Base-by-base conservation (phyloP, 768 basidiomycete species). In the Boletellus sp. region DNA sequence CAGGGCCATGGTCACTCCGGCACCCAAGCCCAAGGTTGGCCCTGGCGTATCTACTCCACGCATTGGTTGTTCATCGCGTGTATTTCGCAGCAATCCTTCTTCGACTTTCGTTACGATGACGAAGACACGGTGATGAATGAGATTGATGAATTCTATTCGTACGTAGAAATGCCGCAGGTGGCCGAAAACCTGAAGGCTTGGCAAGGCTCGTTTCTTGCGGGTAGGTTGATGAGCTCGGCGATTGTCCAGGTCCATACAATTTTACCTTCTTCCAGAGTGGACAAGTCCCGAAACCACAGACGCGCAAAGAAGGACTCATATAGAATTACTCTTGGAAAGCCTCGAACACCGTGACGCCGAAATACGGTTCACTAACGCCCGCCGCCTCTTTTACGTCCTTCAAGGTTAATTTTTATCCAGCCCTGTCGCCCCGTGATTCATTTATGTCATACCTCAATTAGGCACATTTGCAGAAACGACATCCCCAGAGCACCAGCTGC, bases 141-240 rank as follows among this genome's bases (percentile, higher is more conserved):
- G 67, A 85, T 99, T 34, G 90, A 97, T 51, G 96, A 99, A 70
- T 97, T 98, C 72, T 98, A 95, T 69, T 91, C 92, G 19, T 99
- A 96, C 70, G 84, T 92, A 53, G 95, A 97, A 74, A 90, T 93
- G 81, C 81, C 88, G 0, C 90, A 94, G 65, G 85, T 93, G 19
- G 83, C 81, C 3, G 89, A 91, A 74, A 91, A 92, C 65, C 73
- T 90, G 55, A 86, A 84, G 62, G 87, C 90, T 39, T 96, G 92
- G 88, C 81, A 87, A 61, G 85, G 85, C 34, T 90, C 87, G 37
- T 94, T 88, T 64, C 70, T 77, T 26, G 82, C 82, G 69, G 88
- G 92, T 88, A 61, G 59, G 81, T 47, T 36, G 41, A 31, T 48
- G 43, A 26, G 22, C 45, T 47, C 32, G 8, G 42, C 36, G 17